phyloP scores from a whole-genome alignment of 441 rosid species.

The Erodium texanum region DNA sequence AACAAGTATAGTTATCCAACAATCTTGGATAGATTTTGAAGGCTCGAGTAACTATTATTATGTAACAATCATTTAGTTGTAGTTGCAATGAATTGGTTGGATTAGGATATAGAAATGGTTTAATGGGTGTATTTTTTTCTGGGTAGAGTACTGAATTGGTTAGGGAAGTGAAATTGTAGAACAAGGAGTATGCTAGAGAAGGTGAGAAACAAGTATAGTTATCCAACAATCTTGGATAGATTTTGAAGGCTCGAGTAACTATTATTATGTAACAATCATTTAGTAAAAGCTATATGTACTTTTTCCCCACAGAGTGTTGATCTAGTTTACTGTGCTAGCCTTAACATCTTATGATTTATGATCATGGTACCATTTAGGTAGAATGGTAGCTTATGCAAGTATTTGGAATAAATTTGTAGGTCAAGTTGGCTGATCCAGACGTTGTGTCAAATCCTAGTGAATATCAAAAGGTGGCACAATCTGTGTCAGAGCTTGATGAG shows the following conservation, averaged over 20 bases:
- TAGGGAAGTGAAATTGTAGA: not conserved
- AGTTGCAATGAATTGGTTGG: not conserved
- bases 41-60: not conserved
- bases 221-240: not conserved
- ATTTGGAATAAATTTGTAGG: slow-evolving; percentile 28
- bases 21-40: not conserved
- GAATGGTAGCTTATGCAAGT: not conserved
- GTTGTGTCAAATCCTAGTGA: slow-evolving; percentile 66
- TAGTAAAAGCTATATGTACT: not conserved
- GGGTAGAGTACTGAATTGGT: not conserved
- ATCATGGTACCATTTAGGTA: not conserved
- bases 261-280: not conserved
- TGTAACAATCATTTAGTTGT: not conserved
- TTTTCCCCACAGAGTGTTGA: not conserved
- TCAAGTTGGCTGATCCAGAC: slow-evolving; percentile 83
- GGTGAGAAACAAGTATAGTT: not conserved
- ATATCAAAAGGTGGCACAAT: slow-evolving; percentile 82
- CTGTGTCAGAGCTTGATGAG: slow-evolving; percentile 76
- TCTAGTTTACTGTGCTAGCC: not conserved
- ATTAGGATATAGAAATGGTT: not conserved
- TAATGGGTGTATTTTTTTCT: too few species aligned
- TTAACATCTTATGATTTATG: not conserved
- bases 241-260: not conserved
- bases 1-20: not conserved
- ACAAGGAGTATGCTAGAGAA: not conserved